Conservation (phyloP, 148 eudicot genomes). For the Polygonum aviculare region DNA sequence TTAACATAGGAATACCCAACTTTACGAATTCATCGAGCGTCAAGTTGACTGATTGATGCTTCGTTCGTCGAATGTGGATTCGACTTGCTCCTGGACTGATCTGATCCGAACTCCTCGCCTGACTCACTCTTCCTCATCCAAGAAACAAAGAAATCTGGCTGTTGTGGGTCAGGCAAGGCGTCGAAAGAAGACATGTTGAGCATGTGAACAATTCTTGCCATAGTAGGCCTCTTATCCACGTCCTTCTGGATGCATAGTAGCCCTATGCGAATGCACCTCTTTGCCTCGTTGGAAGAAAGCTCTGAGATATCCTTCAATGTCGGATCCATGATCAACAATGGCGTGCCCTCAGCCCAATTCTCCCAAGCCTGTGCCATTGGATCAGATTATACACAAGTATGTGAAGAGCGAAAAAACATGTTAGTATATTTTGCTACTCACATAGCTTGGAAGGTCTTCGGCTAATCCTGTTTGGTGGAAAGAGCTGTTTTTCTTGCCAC, state of each 20-base stretch:
- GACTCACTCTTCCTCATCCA: neutral
- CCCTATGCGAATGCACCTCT: slow-evolving; percentile 27
- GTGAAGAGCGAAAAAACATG: neutral
- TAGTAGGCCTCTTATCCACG: slow-evolving; percentile 25
- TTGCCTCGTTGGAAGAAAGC: slow-evolving; percentile 16
- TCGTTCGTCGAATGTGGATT: neutral
- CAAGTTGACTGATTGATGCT: neutral
- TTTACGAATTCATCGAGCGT: neutral
- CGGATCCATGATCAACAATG: slow-evolving; percentile 22
- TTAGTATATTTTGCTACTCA: slow-evolving; percentile 10
- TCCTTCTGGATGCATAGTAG: slow-evolving; percentile 30
- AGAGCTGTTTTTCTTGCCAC: slow-evolving; percentile 20
- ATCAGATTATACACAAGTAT: neutral
- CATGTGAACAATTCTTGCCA: slow-evolving; percentile 20
- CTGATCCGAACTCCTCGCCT: neutral
- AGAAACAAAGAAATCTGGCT: slow-evolving; percentile 15
- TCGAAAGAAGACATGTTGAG: slow-evolving; percentile 15
- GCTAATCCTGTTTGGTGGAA: slow-evolving; percentile 21
- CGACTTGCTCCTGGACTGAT: slow-evolving; percentile 3
- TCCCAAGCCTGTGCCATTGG: slow-evolving; percentile 24
- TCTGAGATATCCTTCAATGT: slow-evolving; percentile 15
- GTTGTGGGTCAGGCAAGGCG: slow-evolving; percentile 22
- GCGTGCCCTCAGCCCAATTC: slow-evolving; percentile 20
- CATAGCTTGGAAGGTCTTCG: slow-evolving; percentile 33
- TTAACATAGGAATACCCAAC: neutral